These are phyloP conservation scores for Leersia perrieri DNA, from an alignment of 176 grass and related monocot genomes.

Conservation along the genomic window DNA sequence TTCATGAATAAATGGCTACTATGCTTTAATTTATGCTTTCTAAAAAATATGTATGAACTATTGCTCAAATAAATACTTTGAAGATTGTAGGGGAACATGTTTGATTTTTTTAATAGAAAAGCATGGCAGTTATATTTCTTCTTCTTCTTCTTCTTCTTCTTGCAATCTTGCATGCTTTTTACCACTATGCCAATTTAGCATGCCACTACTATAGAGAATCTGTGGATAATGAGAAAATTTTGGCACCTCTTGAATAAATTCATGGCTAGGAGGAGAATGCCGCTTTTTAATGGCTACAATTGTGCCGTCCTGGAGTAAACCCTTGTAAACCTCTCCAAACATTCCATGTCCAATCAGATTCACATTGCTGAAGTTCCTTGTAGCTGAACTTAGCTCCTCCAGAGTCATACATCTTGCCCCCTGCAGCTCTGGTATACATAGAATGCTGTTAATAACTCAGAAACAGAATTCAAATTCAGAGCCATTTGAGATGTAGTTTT, in stretches of 20 bases:
- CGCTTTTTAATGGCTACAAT: slow-evolving; percentile 86
- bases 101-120: slow-evolving; percentile 3
- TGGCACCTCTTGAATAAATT: slow-evolving; percentile 85
- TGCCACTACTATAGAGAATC: slow-evolving; percentile 15
- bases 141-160: too few relatives aligned
- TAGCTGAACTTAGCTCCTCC: slow-evolving; percentile 73
- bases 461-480: slow-evolving; percentile 17
- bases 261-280: slow-evolving; percentile 58
- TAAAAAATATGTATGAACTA: neutral
- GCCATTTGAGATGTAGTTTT: neutral
- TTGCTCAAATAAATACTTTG: neutral
- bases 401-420: slow-evolving; percentile 58
- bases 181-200: neutral
- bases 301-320: slow-evolving; percentile 83
- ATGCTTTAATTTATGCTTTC: neutral
- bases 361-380: slow-evolving; percentile 63
- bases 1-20: slow-evolving; percentile 7
- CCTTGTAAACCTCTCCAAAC: slow-evolving; percentile 93
- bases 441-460: neutral
- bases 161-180: neutral
- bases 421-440: slow-evolving; percentile 41
- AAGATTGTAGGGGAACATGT: neutral
- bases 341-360: slow-evolving; percentile 80
- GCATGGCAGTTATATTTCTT: neutral
- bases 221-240: slow-evolving; percentile 9